Evolutionary conservation across 192 early-diverging fungal species (phyloP).

Genomic region (Coemansia sp.): DNA sequence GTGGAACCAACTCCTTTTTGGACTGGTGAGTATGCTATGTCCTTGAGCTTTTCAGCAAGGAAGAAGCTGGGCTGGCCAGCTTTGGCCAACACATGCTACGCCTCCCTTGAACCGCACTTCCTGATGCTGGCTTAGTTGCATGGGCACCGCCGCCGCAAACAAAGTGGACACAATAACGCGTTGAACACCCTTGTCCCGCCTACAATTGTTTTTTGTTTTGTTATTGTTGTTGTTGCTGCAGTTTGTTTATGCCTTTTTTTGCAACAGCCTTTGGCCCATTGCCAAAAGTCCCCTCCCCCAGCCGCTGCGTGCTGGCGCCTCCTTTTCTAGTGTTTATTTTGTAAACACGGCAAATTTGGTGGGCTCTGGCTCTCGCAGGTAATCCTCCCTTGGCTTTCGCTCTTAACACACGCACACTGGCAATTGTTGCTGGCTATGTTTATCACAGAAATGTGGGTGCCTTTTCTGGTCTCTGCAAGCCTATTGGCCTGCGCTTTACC

Average conservation of each 20-base stretch:
- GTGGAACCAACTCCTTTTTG: constrained; percentile 1
- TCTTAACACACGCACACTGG: too few species aligned
- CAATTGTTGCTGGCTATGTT: too few species aligned
- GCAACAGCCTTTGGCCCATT: too few species aligned
- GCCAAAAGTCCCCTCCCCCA: too few species aligned
- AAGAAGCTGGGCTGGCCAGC: not conserved
- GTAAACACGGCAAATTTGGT: too few species aligned
- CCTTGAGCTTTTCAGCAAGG: not conserved
- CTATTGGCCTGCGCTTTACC: constrained; percentile 1
- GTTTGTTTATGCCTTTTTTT: not conserved
- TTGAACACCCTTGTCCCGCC: constrained; percentile 1
- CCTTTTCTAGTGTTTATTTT: not conserved
- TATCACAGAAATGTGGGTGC: too few species aligned
- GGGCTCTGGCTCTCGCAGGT: too few species aligned
- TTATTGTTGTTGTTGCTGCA: not conserved
- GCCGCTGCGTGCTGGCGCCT: not conserved
- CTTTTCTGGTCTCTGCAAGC: not conserved
- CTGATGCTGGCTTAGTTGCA: too few species aligned
- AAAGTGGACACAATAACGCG: not conserved
- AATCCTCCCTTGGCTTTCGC: too few species aligned
- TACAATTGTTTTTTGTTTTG: not conserved
- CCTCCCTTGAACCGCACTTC: not conserved
- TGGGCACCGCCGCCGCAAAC: not conserved
- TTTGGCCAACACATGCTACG: not conserved
- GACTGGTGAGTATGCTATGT: not conserved